A percentile compares a stretch with the other conserved stretches of the same genome.
Evolutionary conservation across 306 rosid species (phyloP).

Genomic region (Malus asiatica): DNA sequence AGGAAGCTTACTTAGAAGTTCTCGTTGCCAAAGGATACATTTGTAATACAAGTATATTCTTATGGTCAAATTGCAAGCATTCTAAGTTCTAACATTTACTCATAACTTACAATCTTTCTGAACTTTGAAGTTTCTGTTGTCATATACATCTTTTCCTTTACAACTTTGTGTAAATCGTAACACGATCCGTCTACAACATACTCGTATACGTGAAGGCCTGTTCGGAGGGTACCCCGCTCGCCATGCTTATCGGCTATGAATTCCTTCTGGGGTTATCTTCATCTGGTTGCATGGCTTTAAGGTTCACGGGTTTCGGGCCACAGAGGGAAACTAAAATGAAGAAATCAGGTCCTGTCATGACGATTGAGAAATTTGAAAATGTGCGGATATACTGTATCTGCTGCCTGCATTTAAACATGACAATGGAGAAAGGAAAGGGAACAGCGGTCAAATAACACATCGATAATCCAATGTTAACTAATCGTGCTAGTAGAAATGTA

Average conservation of each 20-base stretch:
- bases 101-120: neutral
- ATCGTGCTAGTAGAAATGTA: neutral
- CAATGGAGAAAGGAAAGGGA: neutral
- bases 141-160: neutral
- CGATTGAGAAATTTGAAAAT: constrained; percentile 56
- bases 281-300: constrained; percentile 11
- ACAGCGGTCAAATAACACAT: constrained; percentile 3
- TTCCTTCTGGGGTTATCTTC: constrained; percentile 8
- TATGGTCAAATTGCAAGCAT: neutral
- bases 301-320: neutral
- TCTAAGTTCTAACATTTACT: neutral
- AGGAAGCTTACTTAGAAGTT: too few species aligned
- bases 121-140: neutral
- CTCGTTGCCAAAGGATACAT: too few species aligned
- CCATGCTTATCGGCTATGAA: constrained; percentile 3
- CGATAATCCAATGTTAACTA: neutral
- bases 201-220: neutral
- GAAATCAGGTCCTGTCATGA: constrained; percentile 50
- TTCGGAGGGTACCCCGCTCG: neutral
- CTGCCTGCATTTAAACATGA: constrained; percentile 54
- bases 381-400: constrained; percentile 60
- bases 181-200: neutral
- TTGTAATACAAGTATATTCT: too few species aligned
- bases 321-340: neutral
- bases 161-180: neutral